Evolutionary conservation across 495 filamentous ascomycete genomes (phyloP).

Genomic region (Aspergillus baeticus): DNA sequence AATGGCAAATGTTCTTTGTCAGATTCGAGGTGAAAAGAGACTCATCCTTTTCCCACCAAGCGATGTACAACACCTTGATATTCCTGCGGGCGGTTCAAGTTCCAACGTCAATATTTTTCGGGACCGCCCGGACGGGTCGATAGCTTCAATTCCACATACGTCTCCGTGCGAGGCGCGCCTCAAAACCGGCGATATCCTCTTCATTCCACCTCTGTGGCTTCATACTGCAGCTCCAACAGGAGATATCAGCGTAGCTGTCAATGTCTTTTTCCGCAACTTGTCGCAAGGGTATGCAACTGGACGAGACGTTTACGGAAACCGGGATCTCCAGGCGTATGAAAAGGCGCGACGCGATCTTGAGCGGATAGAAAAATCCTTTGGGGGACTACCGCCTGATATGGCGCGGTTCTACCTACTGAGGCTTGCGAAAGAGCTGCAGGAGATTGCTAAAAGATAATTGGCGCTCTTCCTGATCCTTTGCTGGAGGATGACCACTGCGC

Average conservation of each 20-base stretch:
- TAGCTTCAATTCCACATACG: constrained; percentile 48
- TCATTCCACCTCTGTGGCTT: constrained; percentile 78
- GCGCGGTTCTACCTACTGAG: constrained; percentile 73
- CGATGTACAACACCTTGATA: constrained; percentile 66
- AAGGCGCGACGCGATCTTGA: constrained; percentile 71
- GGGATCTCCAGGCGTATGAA: constrained; percentile 82
- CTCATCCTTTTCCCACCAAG: constrained; percentile 76
- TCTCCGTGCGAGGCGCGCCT: constrained; percentile 67
- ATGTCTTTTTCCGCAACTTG: constrained; percentile 80
- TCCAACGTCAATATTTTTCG: constrained; percentile 71
- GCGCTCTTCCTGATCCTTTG: background rate
- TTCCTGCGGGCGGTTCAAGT: constrained; percentile 76
- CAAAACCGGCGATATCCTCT: constrained; percentile 70
- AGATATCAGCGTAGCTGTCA: constrained; percentile 70
- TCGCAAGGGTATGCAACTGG: constrained; percentile 68
- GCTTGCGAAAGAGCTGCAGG: constrained; percentile 67
- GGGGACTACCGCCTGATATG: constrained; percentile 62
- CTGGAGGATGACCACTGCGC: background rate
- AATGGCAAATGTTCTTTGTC: constrained; percentile 87
- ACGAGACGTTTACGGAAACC: constrained; percentile 83
- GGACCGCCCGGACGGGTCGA: constrained; percentile 29
- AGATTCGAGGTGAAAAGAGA: constrained; percentile 68
- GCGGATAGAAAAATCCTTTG: constrained; percentile 66
- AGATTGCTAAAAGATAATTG: constrained; percentile 28
- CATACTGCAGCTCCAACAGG: constrained; percentile 71